Base-by-base conservation (phyloP, 148 eudicot genomes). In the Heliamphora exappendiculata region DNA sequence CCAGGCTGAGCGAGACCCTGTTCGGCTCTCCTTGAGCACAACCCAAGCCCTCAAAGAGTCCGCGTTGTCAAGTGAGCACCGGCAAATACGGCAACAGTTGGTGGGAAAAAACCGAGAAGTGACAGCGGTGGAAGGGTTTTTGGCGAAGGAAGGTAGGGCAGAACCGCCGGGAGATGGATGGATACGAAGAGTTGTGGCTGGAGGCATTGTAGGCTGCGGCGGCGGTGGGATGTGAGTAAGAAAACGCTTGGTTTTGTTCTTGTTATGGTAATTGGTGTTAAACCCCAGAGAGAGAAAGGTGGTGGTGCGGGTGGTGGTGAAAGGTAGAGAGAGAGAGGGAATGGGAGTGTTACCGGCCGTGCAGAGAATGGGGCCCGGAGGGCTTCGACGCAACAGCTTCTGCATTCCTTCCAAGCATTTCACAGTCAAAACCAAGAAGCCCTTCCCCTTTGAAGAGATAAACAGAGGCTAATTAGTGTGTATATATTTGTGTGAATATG, bases 321-420 rank as follows among this genome's bases (percentile, higher is more conserved):
- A 31, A 62, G 67, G 78, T 22, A 70, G 73, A 28, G 79, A 41
- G 67, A 73, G 68, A 55, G 83, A 42, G 39, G 79, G 58, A 36
- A 64, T 80, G 76, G 62, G 64, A 79, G 67, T 26, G 69, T 57
- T 19, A 75, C 22, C 34, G 50, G 70, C 70, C 1, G 34, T 13
- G 42, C 42, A 62, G 29, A 80, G 72, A 12, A 77, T 58, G 72
- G 83, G 74, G 41, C 69, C 47, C 4, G 87, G 76, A 7, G 91
- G 87, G 85, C 74, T 82, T 72, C 84, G 86, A 66, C 87, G 85
- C 37, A 92, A 72, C 51, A 92, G 73, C 78, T 89, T 92, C 89
- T 90, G 97, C 95, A 92, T 92, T 51, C 60, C 84, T 83, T 31
- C 17, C 76, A 50, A 37, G 89, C 88, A 83, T 85, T 77, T 82